These are phyloP conservation scores for Hemisphaericaspora xylofermentans DNA, from an alignment of 1,139 yeast species.

Conservation along the genomic window DNA sequence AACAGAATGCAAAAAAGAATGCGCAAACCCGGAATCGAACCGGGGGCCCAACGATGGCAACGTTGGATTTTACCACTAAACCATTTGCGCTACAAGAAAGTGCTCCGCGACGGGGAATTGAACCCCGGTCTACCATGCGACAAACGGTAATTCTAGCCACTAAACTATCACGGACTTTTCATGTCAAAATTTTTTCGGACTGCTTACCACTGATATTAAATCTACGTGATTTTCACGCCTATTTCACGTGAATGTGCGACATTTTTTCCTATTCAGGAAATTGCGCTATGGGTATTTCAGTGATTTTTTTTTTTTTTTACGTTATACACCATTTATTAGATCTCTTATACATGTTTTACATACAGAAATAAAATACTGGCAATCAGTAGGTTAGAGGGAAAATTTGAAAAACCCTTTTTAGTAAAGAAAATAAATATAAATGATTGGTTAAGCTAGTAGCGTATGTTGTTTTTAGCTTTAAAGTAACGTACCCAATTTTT, in stretches of 20 bases:
- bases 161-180: slow-evolving; percentile 15
- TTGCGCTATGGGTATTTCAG: background rate
- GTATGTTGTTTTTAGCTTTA: no score
- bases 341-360: no score
- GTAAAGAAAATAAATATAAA: no score
- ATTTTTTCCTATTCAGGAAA: background rate
- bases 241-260: background rate
- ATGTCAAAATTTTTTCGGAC: background rate
- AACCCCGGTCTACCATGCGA: slow-evolving; percentile 12
- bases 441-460: no score
- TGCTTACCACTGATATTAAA: no score
- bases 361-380: no score
- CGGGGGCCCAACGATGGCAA: slow-evolving; percentile 21
- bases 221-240: background rate
- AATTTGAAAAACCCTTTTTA: no score
- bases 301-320: no score
- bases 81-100: slow-evolving; percentile 14
- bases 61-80: slow-evolving; percentile 20
- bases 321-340: no score
- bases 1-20: slow-evolving; percentile 7
- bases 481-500: no score
- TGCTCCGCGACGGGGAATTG: slow-evolving; percentile 42
- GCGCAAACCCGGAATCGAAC: slow-evolving; percentile 20
- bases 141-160: slow-evolving; percentile 17
- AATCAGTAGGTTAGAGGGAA: no score